Conservation (phyloP, 75 land plant species). For the Cupressus sempervirens region DNA sequence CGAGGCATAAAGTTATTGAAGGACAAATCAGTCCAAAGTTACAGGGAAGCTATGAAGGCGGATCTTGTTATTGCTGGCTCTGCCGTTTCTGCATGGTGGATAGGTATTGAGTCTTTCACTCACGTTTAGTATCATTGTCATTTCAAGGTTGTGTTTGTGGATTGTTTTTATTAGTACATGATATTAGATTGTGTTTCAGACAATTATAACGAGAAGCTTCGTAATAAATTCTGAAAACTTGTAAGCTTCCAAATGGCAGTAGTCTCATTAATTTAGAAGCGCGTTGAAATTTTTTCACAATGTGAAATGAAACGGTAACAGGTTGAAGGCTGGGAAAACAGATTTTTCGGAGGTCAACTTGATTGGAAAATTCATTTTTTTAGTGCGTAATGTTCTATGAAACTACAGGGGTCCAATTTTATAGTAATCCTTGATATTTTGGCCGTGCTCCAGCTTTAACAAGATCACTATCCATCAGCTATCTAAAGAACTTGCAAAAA, state of each 20-base stretch:
- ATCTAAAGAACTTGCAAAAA: background rate
- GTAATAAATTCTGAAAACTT: background rate
- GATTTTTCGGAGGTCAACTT: background rate
- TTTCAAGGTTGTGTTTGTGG: background rate
- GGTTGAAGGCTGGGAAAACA: background rate
- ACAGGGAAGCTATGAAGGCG: slow-evolving; percentile 71
- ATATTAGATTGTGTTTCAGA: background rate
- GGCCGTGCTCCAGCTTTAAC: background rate
- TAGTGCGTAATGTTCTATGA: background rate
- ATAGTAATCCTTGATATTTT: background rate
- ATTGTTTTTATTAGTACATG: background rate
- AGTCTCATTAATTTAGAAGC: background rate
- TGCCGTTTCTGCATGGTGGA: slow-evolving; percentile 92
- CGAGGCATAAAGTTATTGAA: slow-evolving; percentile 68
- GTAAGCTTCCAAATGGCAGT: background rate
- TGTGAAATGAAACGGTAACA: background rate
- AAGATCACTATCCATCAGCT: background rate
- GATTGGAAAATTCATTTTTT: background rate
- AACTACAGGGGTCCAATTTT: background rate
- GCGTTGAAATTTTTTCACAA: background rate
- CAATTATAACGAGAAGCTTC: background rate
- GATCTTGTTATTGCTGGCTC: slow-evolving; percentile 92
- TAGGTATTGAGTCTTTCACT: slow-evolving; percentile 52
- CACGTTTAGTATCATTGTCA: background rate
- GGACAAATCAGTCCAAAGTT: slow-evolving; percentile 63